Evolutionary conservation across 176 grass and related monocot species (phyloP), one percentile per base, ranked within the genome.

Genomic region (Elaeis guineensis): DNA sequence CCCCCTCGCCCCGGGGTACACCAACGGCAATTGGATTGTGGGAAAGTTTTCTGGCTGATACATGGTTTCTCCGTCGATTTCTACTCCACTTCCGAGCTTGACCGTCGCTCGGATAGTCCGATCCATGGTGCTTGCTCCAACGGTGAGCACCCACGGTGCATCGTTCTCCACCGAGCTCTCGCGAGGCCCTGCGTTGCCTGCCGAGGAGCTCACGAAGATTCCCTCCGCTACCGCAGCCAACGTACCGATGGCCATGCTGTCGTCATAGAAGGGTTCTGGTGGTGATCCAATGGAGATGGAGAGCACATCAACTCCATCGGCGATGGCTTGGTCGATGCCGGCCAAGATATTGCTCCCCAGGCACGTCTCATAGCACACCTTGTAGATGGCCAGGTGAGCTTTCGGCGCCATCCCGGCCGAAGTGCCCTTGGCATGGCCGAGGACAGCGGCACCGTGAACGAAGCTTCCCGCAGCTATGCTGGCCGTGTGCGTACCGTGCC

Each of bases 141-240:
- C 49, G 16, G 63, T 65, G 9, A 65, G 63, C 16, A 65, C 12
- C 63, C 63, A 65, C 20, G 63, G 63, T 12, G 63, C 63, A 5
- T 65, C 49, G 49, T 51, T 65, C 15, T 39, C 17, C 5, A 65
- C 29, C 14, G 49, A 50, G 20, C 21, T 15, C 6, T 65, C 49
- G 4, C 15, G 16, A 4, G 63, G 63, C 16, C 63, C 49, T 59
- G 19, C 49, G 32, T 54, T 54, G 51, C 51, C 52, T 17, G n/a
- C 52, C n/a, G 52, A 19, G n/a, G 52, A 54, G 52, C 52, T 54
- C n/a, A 54, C 52, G 17, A 54, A 54, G 6, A 54, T 54, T 19
- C 52, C 52, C n/a, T 54, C 20, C 0, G 52, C 52, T 2, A 54
- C 19, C 52, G 52, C 52, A 2, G 52, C 17, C 52, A 54, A 54